A percentile compares a stretch with the other conserved stretches of the same genome.
Conservation (phyloP, 2,329 filamentous ascomycete genomes). For the Ophiostoma triangulosporum region DNA sequence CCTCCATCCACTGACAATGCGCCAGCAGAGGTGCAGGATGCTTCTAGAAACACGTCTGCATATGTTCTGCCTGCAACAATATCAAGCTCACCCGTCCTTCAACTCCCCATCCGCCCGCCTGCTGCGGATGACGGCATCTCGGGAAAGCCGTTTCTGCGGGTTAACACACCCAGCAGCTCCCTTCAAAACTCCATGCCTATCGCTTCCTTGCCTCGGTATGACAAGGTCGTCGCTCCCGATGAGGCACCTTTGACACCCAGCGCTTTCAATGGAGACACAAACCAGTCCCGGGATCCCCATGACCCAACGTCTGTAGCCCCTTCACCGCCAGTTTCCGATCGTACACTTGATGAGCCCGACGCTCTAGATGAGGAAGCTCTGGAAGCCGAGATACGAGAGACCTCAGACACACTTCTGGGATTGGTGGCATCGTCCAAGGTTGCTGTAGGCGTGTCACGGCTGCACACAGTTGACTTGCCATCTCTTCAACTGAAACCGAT, state of each 20-base stretch:
- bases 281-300: not conserved
- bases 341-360: not conserved
- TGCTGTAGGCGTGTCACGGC: slow-evolving; percentile 74
- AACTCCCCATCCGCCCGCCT: slow-evolving; percentile 16
- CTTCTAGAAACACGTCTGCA: not conserved
- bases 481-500: slow-evolving; percentile 84
- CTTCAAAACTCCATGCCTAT: slow-evolving; percentile 17
- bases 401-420: not conserved
- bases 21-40: not conserved
- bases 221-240: not conserved
- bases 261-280: not conserved
- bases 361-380: not conserved
- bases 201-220: slow-evolving; percentile 16
- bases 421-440: slow-evolving; percentile 36
- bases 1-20: not conserved
- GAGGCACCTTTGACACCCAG: not conserved
- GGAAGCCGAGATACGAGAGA: not conserved
- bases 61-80: not conserved
- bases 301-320: not conserved
- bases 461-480: slow-evolving; percentile 80
- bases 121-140: slow-evolving; percentile 36
- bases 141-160: slow-evolving; percentile 39
- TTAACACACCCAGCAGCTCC: slow-evolving; percentile 22
- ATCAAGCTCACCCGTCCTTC: not conserved
- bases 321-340: not conserved